Base-by-base conservation (phyloP, 805 yeast species). In the Starmerella davenportii region DNA sequence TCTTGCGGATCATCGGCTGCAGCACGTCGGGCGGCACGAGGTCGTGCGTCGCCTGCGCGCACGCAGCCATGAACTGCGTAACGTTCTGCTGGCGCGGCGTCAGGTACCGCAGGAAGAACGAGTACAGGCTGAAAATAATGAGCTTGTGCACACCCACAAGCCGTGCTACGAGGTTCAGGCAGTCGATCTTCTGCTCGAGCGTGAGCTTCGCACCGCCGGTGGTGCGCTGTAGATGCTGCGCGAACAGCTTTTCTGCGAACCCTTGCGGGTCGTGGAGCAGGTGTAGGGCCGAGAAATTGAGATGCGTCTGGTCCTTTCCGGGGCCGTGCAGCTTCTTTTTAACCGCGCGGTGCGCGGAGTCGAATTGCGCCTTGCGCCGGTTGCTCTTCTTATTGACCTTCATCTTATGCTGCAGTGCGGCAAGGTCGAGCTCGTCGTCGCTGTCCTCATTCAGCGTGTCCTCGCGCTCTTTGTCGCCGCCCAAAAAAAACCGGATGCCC, bases 21-120 rank as follows among this genome's bases (percentile, higher is more conserved):
- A 90, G 70, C 14, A 75, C 72, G 56, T 90, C 99, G 4, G 99
- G 98, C 20, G 99, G 99, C 5, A 90, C 95, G 52, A 90, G 65
- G 53, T 90, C 96, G 56, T 90, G 99, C 21, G 93, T 71, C 0
- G 96, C 82, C 64, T 90, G 98, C 0, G 98, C 99, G 35, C 80
- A 68, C 3, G 96, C 93, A 5, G 98, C 96, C 81, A 90, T 72
- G 47, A 90, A 76, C 57, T 82, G 93, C 0, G 99, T 90, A 33
- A 90, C 99, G 50, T 87, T 79, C 41, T 73, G 65, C 60, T 90
- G 96, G 57, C 87, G 87, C 36, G 98, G 96, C 1, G 94, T 85
- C 50, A 90, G 65, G 55, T 79, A 90, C 53, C 84, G 84, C 55
- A 87, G 61, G 61, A 90, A 76, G 54, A 72, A 84, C 0, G 95